These are phyloP conservation scores for Fusarium secorum DNA, from an alignment of 2,329 filamentous ascomycete species.

Conservation along the genomic window DNA sequence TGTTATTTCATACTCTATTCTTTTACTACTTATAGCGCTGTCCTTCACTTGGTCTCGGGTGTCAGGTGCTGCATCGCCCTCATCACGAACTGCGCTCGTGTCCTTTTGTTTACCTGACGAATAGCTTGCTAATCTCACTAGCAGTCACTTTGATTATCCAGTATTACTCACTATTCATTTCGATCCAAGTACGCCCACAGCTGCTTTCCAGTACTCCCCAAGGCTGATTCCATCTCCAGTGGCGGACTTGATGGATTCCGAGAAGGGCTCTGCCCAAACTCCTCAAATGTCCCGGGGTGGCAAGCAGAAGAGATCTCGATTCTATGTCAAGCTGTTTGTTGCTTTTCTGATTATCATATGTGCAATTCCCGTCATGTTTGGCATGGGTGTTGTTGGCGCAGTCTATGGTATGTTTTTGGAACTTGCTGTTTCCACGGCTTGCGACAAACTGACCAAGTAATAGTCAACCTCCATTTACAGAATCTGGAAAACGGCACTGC, in stretches of 20 bases:
- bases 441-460: constrained; percentile 5
- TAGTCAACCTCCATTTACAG: neutral
- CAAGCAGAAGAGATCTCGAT: constrained; percentile 15
- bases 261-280: constrained; percentile 30
- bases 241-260: constrained; percentile 41
- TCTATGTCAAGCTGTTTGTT: constrained; percentile 22
- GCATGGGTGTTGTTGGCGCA: constrained; percentile 42
- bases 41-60: neutral
- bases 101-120: neutral
- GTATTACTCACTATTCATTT: constrained; percentile 1
- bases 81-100: neutral
- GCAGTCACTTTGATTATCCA: constrained; percentile 33
- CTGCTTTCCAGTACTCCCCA: neutral
- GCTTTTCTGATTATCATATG: constrained; percentile 8
- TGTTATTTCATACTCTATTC: neutral
- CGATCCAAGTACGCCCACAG: constrained; percentile 25
- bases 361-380: constrained; percentile 41
- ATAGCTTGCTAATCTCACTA: constrained; percentile 3
- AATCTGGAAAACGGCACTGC: neutral
- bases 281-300: constrained; percentile 5
- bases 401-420: constrained; percentile 36
- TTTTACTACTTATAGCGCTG: neutral
- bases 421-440: neutral
- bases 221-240: constrained; percentile 36
- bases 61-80: neutral